A percentile compares a stretch with the other conserved stretches of the same genome.
phyloP scores from a whole-genome alignment of 2,329 filamentous ascomycete species.

The Ophiostoma sp. region DNA sequence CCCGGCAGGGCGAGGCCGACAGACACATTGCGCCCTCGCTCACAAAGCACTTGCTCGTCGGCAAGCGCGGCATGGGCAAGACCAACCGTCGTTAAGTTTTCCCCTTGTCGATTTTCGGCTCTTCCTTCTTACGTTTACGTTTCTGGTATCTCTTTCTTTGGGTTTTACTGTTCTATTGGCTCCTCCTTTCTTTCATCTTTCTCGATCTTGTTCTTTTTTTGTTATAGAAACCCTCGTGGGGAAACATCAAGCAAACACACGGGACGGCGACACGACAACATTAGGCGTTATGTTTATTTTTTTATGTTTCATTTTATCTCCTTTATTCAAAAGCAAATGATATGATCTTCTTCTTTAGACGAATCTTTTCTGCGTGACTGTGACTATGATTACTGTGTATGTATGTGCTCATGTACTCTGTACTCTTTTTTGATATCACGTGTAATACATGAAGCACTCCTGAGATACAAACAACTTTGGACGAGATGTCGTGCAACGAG shows the following conservation, averaged over 20 bases:
- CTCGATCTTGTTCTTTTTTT: slow-evolving; percentile 1
- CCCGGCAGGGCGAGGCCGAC: slow-evolving; percentile 94
- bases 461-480: not conserved
- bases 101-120: not conserved
- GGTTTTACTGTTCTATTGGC: not conserved
- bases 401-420: not conserved
- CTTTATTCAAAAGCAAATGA: slow-evolving; percentile 17
- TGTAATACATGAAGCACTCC: not conserved
- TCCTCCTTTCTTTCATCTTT: not conserved
- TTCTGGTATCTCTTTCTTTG: not conserved
- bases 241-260: slow-evolving; percentile 7
- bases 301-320: not conserved
- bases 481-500: not conserved
- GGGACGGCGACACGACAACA: slow-evolving; percentile 19
- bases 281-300: not conserved
- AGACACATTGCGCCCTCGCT: slow-evolving; percentile 79
- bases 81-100: slow-evolving; percentile 66
- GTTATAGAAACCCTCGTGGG: slow-evolving; percentile 14
- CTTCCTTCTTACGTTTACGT: not conserved
- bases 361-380: not conserved
- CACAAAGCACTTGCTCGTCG: slow-evolving; percentile 88
- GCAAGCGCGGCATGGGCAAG: slow-evolving; percentile 94
- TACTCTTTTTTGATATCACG: not conserved
- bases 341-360: not conserved
- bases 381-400: not conserved